A percentile compares a stretch with the other conserved stretches of the same genome.
Conservation (phyloP, 768 basidiomycete species). For the Lactarius evosmus region DNA sequence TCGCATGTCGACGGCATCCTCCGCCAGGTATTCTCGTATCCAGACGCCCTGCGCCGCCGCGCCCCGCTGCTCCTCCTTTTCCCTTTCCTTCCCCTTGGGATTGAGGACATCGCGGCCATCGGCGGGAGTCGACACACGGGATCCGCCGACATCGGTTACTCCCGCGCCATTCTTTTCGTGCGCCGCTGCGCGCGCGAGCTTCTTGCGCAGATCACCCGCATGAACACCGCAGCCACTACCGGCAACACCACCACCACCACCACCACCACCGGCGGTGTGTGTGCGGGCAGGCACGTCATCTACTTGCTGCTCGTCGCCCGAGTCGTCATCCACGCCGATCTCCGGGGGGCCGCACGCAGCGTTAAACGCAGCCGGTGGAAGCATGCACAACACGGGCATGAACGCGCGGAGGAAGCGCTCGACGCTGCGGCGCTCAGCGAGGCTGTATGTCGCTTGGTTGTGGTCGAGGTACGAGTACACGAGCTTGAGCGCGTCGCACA, state of each 20-base stretch:
- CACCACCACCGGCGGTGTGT: conserved; percentile 25
- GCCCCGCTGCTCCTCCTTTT: conserved; percentile 1
- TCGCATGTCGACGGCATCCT: conserved; percentile 26
- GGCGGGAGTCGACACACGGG: conserved; percentile 24
- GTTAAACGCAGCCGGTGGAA: conserved; percentile 63
- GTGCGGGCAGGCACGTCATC: conserved; percentile 8
- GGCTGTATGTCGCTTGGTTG: conserved; percentile 69
- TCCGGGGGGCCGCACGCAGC: conserved; percentile 57
- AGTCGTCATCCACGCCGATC: conserved; percentile 39
- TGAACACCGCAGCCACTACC: conserved; percentile 30
- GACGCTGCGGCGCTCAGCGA: conserved; percentile 73
- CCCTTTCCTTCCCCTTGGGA: conserved; percentile 22
- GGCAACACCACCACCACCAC: conserved; percentile 31
- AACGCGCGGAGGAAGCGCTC: conserved; percentile 85
- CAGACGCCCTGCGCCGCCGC: conserved; percentile 9
- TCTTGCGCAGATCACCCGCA: conserved; percentile 54
- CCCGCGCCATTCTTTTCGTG: conserved; percentile 44
- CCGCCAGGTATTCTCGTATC: conserved; percentile 26
- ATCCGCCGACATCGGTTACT: conserved; percentile 22
- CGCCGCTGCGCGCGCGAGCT: conserved; percentile 71
- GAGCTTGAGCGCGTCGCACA: conserved; percentile 88
- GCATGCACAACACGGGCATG: conserved; percentile 77
- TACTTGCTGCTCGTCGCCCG: conserved; percentile 30
- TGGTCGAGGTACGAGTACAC: conserved; percentile 90
- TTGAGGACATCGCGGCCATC: conserved; percentile 9